Percentiles rank a stretch among this genome's conserved stretches.
phyloP scores from a whole-genome alignment of 129 eudicot species.

The Helianthus tuberosus region DNA sequence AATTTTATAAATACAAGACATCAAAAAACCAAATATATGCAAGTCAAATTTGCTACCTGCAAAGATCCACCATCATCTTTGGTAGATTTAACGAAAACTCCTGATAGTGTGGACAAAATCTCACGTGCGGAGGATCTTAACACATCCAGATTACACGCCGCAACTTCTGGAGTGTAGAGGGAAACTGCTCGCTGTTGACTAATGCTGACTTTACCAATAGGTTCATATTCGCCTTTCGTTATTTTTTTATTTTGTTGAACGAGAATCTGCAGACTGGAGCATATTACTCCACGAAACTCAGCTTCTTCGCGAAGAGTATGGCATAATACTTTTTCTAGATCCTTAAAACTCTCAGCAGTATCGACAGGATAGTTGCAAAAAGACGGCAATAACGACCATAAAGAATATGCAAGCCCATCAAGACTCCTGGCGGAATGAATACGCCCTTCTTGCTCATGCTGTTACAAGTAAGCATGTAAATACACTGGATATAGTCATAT shows the following conservation, averaged over 20 bases:
- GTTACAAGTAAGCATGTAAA: constrained; percentile 29
- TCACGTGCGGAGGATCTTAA: constrained; percentile 71
- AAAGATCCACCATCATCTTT: constrained; percentile 78
- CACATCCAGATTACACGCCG: constrained; percentile 54
- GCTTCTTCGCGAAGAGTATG: constrained; percentile 62
- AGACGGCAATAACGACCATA: constrained; percentile 92
- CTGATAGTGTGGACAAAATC: constrained; percentile 58
- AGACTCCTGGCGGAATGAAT: constrained; percentile 67
- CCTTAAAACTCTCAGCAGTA: constrained; percentile 75
- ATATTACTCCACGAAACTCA: constrained; percentile 82
- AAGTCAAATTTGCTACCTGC: constrained; percentile 54
- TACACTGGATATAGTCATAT: background rate
- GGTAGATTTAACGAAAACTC: constrained; percentile 55
- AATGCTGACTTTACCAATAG: constrained; percentile 32
- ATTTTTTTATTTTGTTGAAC: constrained; percentile 76
- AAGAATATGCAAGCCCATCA: constrained; percentile 75
- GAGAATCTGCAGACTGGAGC: constrained; percentile 82
- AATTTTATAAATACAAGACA: background rate
- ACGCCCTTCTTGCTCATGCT: constrained; percentile 74
- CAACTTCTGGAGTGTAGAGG: constrained; percentile 60
- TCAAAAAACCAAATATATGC: background rate
- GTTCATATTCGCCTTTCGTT: constrained; percentile 48
- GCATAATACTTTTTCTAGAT: constrained; percentile 60
- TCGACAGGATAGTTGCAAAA: constrained; percentile 93
- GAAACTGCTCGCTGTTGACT: constrained; percentile 57